Percentiles rank a stretch among this genome's conserved stretches.
These are phyloP conservation scores for Betula pendula DNA, from an alignment of 306 rosid genomes.

Conservation along the genomic window DNA sequence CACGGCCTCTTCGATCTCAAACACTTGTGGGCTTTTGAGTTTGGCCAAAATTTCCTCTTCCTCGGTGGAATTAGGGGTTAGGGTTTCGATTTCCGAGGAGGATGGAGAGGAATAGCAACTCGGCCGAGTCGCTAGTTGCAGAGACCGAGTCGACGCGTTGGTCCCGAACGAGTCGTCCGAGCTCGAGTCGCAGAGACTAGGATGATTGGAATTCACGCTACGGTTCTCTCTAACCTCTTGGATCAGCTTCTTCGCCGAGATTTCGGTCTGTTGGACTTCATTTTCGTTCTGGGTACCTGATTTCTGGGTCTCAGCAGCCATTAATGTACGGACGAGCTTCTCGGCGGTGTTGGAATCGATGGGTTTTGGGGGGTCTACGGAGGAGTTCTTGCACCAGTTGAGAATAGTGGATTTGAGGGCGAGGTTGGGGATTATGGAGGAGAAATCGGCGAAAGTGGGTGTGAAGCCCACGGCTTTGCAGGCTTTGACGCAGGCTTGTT, in stretches of 20 bases:
- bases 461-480: constrained; percentile 56
- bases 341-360: constrained; percentile 36
- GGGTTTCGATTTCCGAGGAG: constrained; percentile 57
- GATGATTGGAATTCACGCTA: constrained; percentile 32
- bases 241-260: constrained; percentile 31
- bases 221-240: constrained; percentile 37
- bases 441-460: constrained; percentile 68
- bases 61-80: constrained; percentile 22
- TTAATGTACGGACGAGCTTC: constrained; percentile 44
- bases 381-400: constrained; percentile 58
- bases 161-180: constrained; percentile 52
- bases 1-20: constrained; percentile 57
- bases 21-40: constrained; percentile 46
- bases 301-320: constrained; percentile 19
- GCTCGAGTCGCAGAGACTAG: constrained; percentile 40
- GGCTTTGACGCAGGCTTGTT: constrained; percentile 52
- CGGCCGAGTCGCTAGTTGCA: constrained; percentile 50
- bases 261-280: not conserved
- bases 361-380: constrained; percentile 36
- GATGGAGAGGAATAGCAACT: constrained; percentile 69
- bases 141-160: constrained; percentile 42
- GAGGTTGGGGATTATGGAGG: constrained; percentile 74
- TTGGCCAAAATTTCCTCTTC: constrained; percentile 55
- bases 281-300: not conserved
- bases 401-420: constrained; percentile 77